phyloP scores from a whole-genome alignment of 805 yeast species.

The Vanderwaltozyma yarrowii region DNA sequence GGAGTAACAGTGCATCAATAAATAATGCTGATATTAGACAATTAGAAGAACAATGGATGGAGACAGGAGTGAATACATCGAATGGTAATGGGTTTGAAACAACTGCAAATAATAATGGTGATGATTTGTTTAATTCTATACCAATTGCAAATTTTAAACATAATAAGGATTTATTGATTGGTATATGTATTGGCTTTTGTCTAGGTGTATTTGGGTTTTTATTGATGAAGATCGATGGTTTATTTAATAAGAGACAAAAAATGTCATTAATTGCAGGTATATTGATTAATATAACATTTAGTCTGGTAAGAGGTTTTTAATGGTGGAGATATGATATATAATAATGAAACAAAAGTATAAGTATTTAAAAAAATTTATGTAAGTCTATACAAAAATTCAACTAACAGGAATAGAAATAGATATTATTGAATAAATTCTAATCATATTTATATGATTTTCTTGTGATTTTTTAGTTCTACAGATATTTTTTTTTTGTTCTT shows the following conservation, averaged over 20 bases:
- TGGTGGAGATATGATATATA: background rate
- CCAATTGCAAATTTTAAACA: slow-evolving; percentile 33
- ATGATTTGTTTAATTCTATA: slow-evolving; percentile 33
- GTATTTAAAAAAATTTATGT: no score
- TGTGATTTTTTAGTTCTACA: background rate
- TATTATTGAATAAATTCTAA: no score
- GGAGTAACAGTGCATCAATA: no score
- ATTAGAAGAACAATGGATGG: slow-evolving; percentile 83
- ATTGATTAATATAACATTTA: slow-evolving; percentile 56
- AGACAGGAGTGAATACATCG: slow-evolving; percentile 38
- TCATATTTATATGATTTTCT: no score
- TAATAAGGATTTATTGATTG: slow-evolving; percentile 60
- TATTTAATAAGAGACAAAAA: slow-evolving; percentile 52
- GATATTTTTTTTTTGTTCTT: background rate
- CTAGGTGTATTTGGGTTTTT: slow-evolving; percentile 66
- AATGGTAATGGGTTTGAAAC: slow-evolving; percentile 51
- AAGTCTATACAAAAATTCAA: no score
- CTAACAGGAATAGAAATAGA: no score
- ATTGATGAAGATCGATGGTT: slow-evolving; percentile 46
- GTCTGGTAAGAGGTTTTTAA: slow-evolving; percentile 27
- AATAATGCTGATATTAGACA: slow-evolving; percentile 42
- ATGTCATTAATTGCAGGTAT: slow-evolving; percentile 68
- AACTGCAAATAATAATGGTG: slow-evolving; percentile 21
- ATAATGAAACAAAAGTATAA: background rate
- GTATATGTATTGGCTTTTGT: slow-evolving; percentile 63